A percentile compares a stretch with the other conserved stretches of the same genome.
These are phyloP conservation scores for Gliomastix tumulicola DNA, from an alignment of 2,329 filamentous ascomycete species.

Conservation along the genomic window DNA sequence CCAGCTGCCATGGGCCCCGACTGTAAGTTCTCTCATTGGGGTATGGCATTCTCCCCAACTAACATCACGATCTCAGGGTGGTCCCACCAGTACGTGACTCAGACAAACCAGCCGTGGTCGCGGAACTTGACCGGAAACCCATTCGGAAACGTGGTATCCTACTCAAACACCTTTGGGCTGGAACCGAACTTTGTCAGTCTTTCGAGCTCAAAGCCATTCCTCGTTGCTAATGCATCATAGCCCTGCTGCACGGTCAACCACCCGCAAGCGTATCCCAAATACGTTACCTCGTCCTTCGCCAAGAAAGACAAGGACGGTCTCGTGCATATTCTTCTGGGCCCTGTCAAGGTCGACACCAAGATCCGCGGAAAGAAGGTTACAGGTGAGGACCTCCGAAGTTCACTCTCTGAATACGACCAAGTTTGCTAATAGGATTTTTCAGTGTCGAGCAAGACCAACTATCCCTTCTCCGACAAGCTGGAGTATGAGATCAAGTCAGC, in stretches of 20 bases:
- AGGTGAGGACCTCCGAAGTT: slow-evolving; percentile 17
- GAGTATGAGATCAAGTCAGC: slow-evolving; percentile 14
- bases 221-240: slow-evolving; percentile 5
- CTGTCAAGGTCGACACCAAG: slow-evolving; percentile 26
- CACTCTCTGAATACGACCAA: too few species aligned
- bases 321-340: slow-evolving; percentile 37
- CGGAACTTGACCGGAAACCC: slow-evolving; percentile 26
- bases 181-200: slow-evolving; percentile 29
- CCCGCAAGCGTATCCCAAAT: slow-evolving; percentile 46
- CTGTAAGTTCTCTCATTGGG: slow-evolving; percentile 10
- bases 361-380: slow-evolving; percentile 6
- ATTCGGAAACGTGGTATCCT: slow-evolving; percentile 30
- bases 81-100: slow-evolving; percentile 43
- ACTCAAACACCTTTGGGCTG: slow-evolving; percentile 20
- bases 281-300: slow-evolving; percentile 24
- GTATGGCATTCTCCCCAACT: not conserved
- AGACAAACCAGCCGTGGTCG: slow-evolving; percentile 42
- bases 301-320: slow-evolving; percentile 28
- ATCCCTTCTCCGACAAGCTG: slow-evolving; percentile 23
- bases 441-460: slow-evolving; percentile 28
- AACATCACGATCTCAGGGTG: slow-evolving; percentile 28
- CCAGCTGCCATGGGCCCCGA: slow-evolving; percentile 38
- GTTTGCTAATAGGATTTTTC: not conserved
- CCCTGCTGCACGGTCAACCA: slow-evolving; percentile 50
- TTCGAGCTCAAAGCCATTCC: too few species aligned